These are phyloP conservation scores for Fomes fomentarius DNA, from an alignment of 1,284 basidiomycete genomes.

Conservation along the genomic window DNA sequence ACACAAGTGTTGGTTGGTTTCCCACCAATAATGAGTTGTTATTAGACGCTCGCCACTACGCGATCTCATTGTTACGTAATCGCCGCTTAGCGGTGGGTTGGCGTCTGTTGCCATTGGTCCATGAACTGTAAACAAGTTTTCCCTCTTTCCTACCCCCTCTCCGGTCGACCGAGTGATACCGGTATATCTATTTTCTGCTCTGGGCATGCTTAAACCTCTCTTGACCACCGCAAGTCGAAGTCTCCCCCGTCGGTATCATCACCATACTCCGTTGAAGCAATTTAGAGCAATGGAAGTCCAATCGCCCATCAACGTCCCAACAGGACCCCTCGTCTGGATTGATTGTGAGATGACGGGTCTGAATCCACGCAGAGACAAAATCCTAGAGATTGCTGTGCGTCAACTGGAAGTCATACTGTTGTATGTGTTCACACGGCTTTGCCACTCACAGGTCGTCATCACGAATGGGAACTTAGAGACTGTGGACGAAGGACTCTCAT, in stretches of 20 bases:
- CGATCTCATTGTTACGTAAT: too few species aligned
- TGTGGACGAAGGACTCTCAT: conserved; percentile 77
- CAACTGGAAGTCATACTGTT: not conserved
- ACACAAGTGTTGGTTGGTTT: too few species aligned
- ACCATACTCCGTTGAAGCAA: not conserved
- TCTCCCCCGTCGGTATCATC: not conserved
- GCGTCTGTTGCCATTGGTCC: too few species aligned
- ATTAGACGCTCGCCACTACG: too few species aligned
- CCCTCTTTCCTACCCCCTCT: too few species aligned
- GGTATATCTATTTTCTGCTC: too few species aligned
- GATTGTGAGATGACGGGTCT: conserved; percentile 90
- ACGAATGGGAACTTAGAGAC: conserved; percentile 78
- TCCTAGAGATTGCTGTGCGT: conserved; percentile 76
- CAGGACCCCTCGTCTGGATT: conserved; percentile 84
- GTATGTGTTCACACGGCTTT: not conserved
- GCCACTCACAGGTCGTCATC: conserved; percentile 69
- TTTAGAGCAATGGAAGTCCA: conserved; percentile 17
- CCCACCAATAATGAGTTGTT: too few species aligned
- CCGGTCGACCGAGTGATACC: too few species aligned
- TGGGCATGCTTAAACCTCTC: conserved; percentile 15
- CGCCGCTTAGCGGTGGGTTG: too few species aligned
- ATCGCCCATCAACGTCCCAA: conserved; percentile 42
- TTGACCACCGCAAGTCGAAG: conserved; percentile 8
- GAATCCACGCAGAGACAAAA: conserved; percentile 64
- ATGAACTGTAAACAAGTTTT: too few species aligned